Evolutionary conservation across 2,329 filamentous ascomycete species (phyloP), one percentile per base, ranked within the genome.

Genomic region (Exophiala sp.): DNA sequence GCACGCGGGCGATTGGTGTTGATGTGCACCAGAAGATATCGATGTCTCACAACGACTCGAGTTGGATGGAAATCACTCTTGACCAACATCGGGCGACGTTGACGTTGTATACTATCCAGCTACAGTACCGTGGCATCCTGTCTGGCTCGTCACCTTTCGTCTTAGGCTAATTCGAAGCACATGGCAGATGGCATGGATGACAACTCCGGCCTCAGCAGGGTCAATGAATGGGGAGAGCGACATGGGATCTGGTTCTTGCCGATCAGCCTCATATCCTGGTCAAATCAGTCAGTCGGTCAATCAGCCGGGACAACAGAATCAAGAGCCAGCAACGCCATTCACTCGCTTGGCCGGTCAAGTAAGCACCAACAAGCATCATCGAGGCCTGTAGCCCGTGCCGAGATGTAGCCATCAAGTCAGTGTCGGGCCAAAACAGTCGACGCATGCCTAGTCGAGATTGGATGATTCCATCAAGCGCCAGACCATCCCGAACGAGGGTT

Each of bases 301-400:
- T 34, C 14, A 16, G 30, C 30, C 30, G 14, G 14, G 14, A n/a
- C 30, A 11, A 34, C 13, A 16, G 30, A 6, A 45, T 9, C 18
- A 27, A 42, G n/a, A n/a, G n/a, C n/a, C n/a, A n/a, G n/a, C n/a
- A n/a, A n/a, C n/a, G n/a, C n/a, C n/a, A n/a, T n/a, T n/a, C n/a
- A n/a, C n/a, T n/a, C n/a, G n/a, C n/a, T n/a, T n/a, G n/a, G n/a
- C n/a, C n/a, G n/a, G n/a, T n/a, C n/a, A 27, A 10, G 24, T 27
- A 43, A 30, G 40, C 40, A 34, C 30, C 11, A 34, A 34, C 30
- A 34, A 34, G 30, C 30, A 34, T 34, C 13, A 34, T 34, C 30
- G 30, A 13, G 9, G 14, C 14, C 10, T 34, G 30, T 8, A 8
- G 5, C 6, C 11, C 2, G 30, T 16, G 30, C 13, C 5, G 14